A percentile compares a stretch with the other conserved stretches of the same genome.
These are phyloP conservation scores for Cryphonectria parasitica DNA, from an alignment of 2,329 filamentous ascomycete species.

Conservation along the genomic window DNA sequence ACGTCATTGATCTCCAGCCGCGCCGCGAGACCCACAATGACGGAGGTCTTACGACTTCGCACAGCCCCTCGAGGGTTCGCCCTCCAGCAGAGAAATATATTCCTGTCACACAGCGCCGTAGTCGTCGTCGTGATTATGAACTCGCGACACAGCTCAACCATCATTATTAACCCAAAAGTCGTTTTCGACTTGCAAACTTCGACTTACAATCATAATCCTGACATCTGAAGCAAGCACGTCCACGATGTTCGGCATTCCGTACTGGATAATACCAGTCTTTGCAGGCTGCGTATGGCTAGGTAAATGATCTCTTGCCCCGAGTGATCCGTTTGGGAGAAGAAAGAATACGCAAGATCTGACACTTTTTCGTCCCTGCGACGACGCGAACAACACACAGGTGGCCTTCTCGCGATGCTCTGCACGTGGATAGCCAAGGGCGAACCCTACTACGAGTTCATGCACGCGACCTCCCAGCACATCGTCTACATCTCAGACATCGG, in stretches of 20 bases:
- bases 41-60: slow-evolving; percentile 6
- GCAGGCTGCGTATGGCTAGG: slow-evolving; percentile 23
- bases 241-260: slow-evolving; percentile 10
- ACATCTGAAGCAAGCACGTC: background rate
- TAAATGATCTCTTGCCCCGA: background rate
- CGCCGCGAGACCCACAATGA: slow-evolving; percentile 8
- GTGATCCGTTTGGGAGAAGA: background rate
- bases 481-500: slow-evolving; percentile 70
- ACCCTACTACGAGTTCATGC: slow-evolving; percentile 60
- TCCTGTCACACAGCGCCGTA: background rate
- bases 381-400: background rate
- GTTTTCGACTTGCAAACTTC: too few relatives aligned
- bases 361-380: background rate
- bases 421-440: slow-evolving; percentile 16
- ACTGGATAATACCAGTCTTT: slow-evolving; percentile 21
- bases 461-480: slow-evolving; percentile 52
- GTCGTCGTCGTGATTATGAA: background rate
- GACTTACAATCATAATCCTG: background rate
- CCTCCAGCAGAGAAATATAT: background rate
- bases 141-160: background rate
- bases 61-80: background rate
- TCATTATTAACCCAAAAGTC: background rate
- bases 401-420: slow-evolving; percentile 22
- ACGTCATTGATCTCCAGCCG: slow-evolving; percentile 8
- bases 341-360: background rate